Percentiles rank a stretch among this genome's conserved stretches.
phyloP scores from a whole-genome alignment of 139 green algal genomes.

The Picochlorum sp. region DNA sequence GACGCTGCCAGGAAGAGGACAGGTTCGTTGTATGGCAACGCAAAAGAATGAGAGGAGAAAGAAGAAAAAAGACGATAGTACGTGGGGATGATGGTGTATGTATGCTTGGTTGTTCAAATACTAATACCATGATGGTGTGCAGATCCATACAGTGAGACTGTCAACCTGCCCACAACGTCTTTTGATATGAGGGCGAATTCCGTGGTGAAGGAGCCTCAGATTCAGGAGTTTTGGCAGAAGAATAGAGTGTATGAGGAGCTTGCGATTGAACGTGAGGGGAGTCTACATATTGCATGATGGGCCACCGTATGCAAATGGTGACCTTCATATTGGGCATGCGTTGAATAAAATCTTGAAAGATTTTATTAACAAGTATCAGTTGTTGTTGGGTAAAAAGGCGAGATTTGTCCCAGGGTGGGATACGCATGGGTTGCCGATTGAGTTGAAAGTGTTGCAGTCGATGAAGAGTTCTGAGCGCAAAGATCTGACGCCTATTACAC shows the following conservation, averaged over 20 bases:
- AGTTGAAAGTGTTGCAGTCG: conserved; percentile 91
- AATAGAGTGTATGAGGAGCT: conserved; percentile 66
- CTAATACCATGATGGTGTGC: not conserved
- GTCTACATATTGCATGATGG: conserved; percentile 96
- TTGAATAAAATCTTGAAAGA: conserved; percentile 99
- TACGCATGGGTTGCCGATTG: conserved; percentile 96
- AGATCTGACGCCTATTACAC: conserved; percentile 65
- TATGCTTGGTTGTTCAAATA: not conserved
- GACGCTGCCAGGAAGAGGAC: too few relatives aligned
- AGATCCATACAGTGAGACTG: conserved; percentile 68
- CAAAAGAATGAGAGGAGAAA: too few relatives aligned
- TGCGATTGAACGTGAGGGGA: conserved; percentile 33
- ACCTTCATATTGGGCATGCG: conserved; percentile 96
- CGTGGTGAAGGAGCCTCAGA: conserved; percentile 80
- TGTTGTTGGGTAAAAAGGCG: conserved; percentile 56
- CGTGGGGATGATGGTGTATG: too few relatives aligned
- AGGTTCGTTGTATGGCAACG: too few relatives aligned
- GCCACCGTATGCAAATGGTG: conserved; percentile 97
- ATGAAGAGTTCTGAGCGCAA: conserved; percentile 56
- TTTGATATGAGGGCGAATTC: conserved; percentile 95
- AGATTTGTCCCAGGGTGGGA: conserved; percentile 95
- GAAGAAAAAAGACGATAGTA: too few relatives aligned
- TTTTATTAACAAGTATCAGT: conserved; percentile 69
- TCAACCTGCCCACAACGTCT: conserved; percentile 81
- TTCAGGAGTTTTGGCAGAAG: conserved; percentile 86